Percentiles rank a stretch among this genome's conserved stretches.
Evolutionary conservation across 345 rosid genomes (phyloP).

Genomic region (Moricandia arvensis): DNA sequence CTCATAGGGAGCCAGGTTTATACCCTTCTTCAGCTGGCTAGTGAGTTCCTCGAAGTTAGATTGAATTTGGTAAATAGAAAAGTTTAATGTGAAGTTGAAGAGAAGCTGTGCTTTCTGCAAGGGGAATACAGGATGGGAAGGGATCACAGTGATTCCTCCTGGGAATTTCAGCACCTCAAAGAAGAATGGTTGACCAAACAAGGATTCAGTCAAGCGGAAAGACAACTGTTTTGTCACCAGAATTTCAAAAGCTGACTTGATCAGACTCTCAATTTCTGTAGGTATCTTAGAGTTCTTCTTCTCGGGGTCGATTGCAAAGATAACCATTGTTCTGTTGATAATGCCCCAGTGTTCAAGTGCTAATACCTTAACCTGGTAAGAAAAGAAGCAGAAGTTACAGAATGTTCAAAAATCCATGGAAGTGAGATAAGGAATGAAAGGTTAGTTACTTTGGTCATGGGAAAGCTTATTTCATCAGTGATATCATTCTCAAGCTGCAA

Average conservation of each 20-base stretch:
- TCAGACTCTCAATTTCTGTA: slow-evolving; percentile 58
- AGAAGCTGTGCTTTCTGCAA: slow-evolving; percentile 74
- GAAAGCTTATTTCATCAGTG: slow-evolving; percentile 59
- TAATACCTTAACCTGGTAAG: slow-evolving; percentile 62
- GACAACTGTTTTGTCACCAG: slow-evolving; percentile 50
- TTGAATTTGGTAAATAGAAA: slow-evolving; percentile 66
- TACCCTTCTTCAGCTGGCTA: slow-evolving; percentile 74
- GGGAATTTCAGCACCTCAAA: slow-evolving; percentile 74
- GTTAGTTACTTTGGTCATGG: slow-evolving; percentile 53
- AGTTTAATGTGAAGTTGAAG: slow-evolving; percentile 86
- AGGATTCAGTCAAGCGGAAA: slow-evolving; percentile 58
- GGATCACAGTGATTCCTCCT: slow-evolving; percentile 78
- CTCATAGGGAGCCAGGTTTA: slow-evolving; percentile 69
- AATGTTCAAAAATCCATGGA: slow-evolving; percentile 12
- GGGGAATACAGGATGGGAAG: slow-evolving; percentile 69
- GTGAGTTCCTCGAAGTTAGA: slow-evolving; percentile 57
- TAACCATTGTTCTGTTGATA: slow-evolving; percentile 58
- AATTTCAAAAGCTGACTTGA: slow-evolving; percentile 52
- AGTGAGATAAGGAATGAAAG: slow-evolving; percentile 13
- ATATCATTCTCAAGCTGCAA: slow-evolving; percentile 75
- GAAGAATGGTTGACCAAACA: slow-evolving; percentile 61
- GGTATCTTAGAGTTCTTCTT: slow-evolving; percentile 54
- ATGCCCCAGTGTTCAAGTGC: slow-evolving; percentile 48
- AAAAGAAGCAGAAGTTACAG: slow-evolving; percentile 7
- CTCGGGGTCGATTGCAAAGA: slow-evolving; percentile 79